Evolutionary conservation across 306 rosid species (phyloP).

Genomic region (Pyrus betulifolia): DNA sequence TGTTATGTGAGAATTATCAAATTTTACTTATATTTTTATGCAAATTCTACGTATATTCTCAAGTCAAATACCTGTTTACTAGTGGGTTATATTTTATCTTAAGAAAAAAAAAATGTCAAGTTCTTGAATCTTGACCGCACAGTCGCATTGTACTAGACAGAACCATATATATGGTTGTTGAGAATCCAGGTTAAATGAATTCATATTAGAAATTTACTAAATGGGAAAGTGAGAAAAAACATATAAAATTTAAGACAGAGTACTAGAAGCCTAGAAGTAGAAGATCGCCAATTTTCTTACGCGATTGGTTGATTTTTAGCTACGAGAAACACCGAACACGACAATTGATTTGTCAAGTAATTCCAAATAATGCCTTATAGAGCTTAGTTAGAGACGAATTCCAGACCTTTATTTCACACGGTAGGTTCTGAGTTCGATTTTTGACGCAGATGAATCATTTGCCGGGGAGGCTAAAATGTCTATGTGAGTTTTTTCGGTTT

Average conservation of each 20-base stretch:
- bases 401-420: too few species aligned
- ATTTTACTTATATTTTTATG: neutral
- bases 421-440: too few species aligned
- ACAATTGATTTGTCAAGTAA: too few species aligned
- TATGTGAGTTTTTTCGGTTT: too few species aligned
- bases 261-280: too few species aligned
- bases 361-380: too few species aligned
- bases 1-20: neutral
- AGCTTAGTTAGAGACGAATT: too few species aligned
- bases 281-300: too few species aligned
- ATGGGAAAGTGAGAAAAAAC: neutral
- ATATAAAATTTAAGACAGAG: neutral
- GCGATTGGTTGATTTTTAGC: too few species aligned
- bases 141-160: too few species aligned
- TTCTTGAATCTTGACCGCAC: neutral
- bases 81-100: neutral
- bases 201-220: neutral
- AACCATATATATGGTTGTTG: neutral
- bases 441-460: fast-evolving
- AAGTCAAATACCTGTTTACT: neutral
- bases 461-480: fast-evolving
- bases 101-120: neutral
- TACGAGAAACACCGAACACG: too few species aligned
- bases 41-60: neutral
- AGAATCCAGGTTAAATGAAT: neutral